Percentiles rank a stretch among this genome's conserved stretches.
Evolutionary conservation across 306 rosid genomes (phyloP).

Genomic region (Cucurbita argyrosperma): DNA sequence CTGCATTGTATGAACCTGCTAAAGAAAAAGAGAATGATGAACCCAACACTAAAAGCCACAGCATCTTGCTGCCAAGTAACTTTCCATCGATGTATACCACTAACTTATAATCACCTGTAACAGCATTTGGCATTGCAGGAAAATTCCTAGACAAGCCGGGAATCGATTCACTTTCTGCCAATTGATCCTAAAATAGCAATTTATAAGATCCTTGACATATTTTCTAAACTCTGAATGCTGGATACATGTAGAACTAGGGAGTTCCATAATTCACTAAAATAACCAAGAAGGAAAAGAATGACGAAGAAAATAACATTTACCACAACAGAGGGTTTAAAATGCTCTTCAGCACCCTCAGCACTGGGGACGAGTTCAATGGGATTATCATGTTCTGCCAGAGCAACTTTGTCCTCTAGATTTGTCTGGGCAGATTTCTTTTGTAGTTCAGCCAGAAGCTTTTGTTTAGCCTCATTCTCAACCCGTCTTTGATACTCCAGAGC

Average conservation of each 20-base stretch:
- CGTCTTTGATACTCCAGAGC: slow-evolving; percentile 78
- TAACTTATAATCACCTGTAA: slow-evolving; percentile 22
- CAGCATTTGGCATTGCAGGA: slow-evolving; percentile 10
- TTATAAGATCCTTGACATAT: slow-evolving; percentile 6
- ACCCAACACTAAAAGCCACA: background rate
- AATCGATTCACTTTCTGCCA: slow-evolving; percentile 26
- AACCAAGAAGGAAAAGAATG: background rate
- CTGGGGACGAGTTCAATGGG: slow-evolving; percentile 17
- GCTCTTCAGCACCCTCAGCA: slow-evolving; percentile 22
- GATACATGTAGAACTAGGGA: background rate
- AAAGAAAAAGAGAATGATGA: slow-evolving; percentile 16
- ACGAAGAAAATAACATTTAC: slow-evolving; percentile 20
- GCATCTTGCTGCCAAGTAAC: slow-evolving; percentile 6
- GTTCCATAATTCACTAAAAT: background rate
- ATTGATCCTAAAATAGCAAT: slow-evolving; percentile 38
- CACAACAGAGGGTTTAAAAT: slow-evolving; percentile 25
- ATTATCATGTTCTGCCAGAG: slow-evolving; percentile 24
- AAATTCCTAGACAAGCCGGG: slow-evolving; percentile 16
- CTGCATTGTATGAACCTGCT: slow-evolving; percentile 44
- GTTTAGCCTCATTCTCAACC: slow-evolving; percentile 88
- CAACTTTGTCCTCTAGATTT: slow-evolving; percentile 22
- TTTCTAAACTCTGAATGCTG: background rate
- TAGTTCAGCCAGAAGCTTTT: slow-evolving; percentile 81
- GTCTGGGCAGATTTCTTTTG: slow-evolving; percentile 47
- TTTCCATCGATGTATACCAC: slow-evolving; percentile 21